A percentile compares a stretch with the other conserved stretches of the same genome.
These are phyloP conservation scores for Blastomyces parvus DNA, from an alignment of 2,329 filamentous ascomycete species.

Conservation along the genomic window DNA sequence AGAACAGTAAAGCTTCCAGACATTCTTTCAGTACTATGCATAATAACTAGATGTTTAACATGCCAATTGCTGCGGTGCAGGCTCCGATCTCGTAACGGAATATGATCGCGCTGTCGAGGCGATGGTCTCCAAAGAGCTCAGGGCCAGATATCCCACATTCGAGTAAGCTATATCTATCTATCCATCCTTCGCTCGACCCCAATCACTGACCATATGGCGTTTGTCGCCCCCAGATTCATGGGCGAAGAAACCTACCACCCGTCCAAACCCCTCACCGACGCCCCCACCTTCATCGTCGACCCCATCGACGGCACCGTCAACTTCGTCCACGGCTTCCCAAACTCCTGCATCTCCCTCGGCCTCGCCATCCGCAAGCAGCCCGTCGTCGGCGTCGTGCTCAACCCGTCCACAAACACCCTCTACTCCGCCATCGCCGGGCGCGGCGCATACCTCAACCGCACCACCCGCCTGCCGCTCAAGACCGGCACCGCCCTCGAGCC, in stretches of 20 bases:
- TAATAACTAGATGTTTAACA: not conserved
- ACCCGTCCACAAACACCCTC: slow-evolving; percentile 48
- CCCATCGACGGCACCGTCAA: slow-evolving; percentile 58
- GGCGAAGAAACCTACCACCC: slow-evolving; percentile 53
- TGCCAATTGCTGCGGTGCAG: slow-evolving; percentile 22
- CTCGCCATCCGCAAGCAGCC: slow-evolving; percentile 44
- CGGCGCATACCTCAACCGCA: slow-evolving; percentile 42
- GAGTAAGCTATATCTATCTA: slow-evolving; percentile 27
- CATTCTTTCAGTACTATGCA: not conserved
- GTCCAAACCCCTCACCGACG: slow-evolving; percentile 41
- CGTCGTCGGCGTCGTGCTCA: slow-evolving; percentile 51
- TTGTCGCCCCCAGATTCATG: slow-evolving; percentile 36
- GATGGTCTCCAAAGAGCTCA: slow-evolving; percentile 45
- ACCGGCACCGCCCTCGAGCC: slow-evolving; percentile 33
- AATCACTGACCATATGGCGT: not conserved
- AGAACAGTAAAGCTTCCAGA: slow-evolving; percentile 32
- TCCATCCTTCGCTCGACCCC: not conserved
- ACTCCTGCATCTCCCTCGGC: slow-evolving; percentile 51
- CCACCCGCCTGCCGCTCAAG: slow-evolving; percentile 39
- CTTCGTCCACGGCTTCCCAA: slow-evolving; percentile 53
- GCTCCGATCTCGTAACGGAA: slow-evolving; percentile 54
- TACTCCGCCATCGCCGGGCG: slow-evolving; percentile 48
- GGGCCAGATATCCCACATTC: slow-evolving; percentile 45
- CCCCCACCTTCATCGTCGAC: slow-evolving; percentile 54
- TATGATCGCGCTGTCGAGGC: slow-evolving; percentile 54